A percentile compares a stretch with the other conserved stretches of the same genome.
Conservation (phyloP, 2,329 filamentous ascomycete genomes). For the Whalleya microplaca region DNA sequence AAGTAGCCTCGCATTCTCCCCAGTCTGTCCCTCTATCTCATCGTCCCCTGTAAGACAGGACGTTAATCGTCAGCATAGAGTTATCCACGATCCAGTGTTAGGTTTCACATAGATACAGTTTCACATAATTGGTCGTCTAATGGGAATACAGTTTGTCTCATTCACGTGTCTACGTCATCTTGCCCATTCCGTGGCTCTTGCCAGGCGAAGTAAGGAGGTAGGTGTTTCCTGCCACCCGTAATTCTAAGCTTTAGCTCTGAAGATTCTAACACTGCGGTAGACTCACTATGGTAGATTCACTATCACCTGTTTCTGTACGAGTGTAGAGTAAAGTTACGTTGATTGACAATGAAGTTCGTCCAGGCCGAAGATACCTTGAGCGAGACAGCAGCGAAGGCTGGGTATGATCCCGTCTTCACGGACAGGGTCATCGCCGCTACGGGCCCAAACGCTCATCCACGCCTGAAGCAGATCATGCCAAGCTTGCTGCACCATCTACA, state of each 20-base stretch:
- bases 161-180: no score
- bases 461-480: slow-evolving; percentile 69
- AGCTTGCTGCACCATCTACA: slow-evolving; percentile 75
- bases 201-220: background rate
- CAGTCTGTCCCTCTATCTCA: no score
- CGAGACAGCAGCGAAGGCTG: slow-evolving; percentile 1
- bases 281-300: background rate
- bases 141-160: no score
- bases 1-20: no score
- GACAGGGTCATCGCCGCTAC: slow-evolving; percentile 73
- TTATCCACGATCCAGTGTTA: no score
- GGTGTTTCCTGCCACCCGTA: background rate
- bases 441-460: slow-evolving; percentile 70
- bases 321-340: background rate
- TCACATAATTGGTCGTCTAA: no score
- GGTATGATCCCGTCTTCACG: slow-evolving; percentile 60
- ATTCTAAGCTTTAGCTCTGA: background rate
- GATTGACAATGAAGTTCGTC: no score
- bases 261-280: background rate
- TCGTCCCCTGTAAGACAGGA: no score
- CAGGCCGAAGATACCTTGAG: background rate
- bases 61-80: no score
- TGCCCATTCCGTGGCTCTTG: no score
- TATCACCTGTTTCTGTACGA: background rate
- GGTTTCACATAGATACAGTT: no score